phyloP scores from a whole-genome alignment of 257 asterid species.

The Dorcoceras hygrometricum region DNA sequence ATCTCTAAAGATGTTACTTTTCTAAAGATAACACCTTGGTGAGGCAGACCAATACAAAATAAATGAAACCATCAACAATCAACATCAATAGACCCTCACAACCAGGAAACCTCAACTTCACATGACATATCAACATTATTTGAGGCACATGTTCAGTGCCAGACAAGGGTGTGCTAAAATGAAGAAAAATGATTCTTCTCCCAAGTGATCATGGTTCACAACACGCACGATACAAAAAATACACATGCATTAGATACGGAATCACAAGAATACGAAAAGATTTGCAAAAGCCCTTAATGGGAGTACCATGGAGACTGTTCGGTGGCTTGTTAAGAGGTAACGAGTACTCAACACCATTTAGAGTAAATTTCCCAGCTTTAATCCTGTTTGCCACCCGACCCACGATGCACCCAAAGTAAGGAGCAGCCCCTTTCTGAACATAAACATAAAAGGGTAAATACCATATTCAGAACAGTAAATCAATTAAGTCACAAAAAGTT shows the following conservation, averaged over 20 bases:
- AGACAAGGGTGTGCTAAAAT: neutral
- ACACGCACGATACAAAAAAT: too few relatives aligned
- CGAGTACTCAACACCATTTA: slow-evolving; percentile 64
- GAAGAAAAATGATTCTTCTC: neutral
- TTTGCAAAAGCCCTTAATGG: neutral
- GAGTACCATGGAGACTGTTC: slow-evolving; percentile 87
- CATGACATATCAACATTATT: neutral
- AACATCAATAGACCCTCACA: neutral
- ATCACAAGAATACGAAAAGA: neutral
- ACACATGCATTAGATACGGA: neutral
- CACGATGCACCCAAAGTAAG: slow-evolving; percentile 93
- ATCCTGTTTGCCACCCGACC: slow-evolving; percentile 98
- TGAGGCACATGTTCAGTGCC: neutral
- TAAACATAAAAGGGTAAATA: neutral
- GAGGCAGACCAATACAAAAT: neutral
- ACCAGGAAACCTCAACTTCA: neutral
- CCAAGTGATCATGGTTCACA: too few relatives aligned
- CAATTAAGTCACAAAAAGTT: neutral
- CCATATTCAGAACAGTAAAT: neutral
- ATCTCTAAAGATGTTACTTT: neutral
- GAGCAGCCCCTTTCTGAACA: slow-evolving; percentile 82
- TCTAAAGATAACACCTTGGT: neutral
- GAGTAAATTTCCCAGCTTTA: slow-evolving; percentile 77
- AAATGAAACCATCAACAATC: neutral
- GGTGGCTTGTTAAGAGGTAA: slow-evolving; percentile 91